These are phyloP conservation scores for Closterium sp. DNA, from an alignment of 139 green algal species.

Conservation along the genomic window DNA sequence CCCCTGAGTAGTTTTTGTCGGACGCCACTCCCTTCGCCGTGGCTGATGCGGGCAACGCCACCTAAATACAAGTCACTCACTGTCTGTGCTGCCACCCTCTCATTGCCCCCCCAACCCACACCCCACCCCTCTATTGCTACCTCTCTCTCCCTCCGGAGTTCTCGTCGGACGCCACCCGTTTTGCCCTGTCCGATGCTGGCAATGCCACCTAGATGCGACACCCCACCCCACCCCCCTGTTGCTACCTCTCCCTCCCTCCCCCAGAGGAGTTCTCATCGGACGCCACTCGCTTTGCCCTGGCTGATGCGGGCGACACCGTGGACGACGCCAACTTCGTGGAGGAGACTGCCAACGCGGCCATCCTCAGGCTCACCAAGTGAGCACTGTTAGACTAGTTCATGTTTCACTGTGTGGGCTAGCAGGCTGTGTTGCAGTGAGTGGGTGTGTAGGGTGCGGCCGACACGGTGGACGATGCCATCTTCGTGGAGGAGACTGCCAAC, in stretches of 20 bases:
- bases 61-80: too few species aligned
- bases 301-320: conserved; percentile 92
- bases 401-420: neutral
- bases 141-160: conserved; percentile 65
- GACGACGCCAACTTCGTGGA: conserved; percentile 99
- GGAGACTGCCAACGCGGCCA: conserved; percentile 85
- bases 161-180: conserved; percentile 85
- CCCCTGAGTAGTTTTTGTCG: too few species aligned
- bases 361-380: conserved; percentile 82
- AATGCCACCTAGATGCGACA: too few species aligned
- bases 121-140: neutral
- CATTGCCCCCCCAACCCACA: too few species aligned
- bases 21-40: too few species aligned
- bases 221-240: neutral
- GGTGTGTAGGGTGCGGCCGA: conserved; percentile 95
- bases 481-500: conserved; percentile 88
- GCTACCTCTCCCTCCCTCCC: neutral
- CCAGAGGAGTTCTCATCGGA: conserved; percentile 82
- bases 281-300: conserved; percentile 89
- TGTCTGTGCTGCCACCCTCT: too few species aligned
- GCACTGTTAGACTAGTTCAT: neutral
- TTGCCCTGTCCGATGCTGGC: conserved; percentile 90
- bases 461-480: conserved; percentile 97
- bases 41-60: too few species aligned
- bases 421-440: too few species aligned